These are phyloP conservation scores for Saccharomycopsis synnaedendra DNA, from an alignment of 805 yeast species.

Conservation along the genomic window DNA sequence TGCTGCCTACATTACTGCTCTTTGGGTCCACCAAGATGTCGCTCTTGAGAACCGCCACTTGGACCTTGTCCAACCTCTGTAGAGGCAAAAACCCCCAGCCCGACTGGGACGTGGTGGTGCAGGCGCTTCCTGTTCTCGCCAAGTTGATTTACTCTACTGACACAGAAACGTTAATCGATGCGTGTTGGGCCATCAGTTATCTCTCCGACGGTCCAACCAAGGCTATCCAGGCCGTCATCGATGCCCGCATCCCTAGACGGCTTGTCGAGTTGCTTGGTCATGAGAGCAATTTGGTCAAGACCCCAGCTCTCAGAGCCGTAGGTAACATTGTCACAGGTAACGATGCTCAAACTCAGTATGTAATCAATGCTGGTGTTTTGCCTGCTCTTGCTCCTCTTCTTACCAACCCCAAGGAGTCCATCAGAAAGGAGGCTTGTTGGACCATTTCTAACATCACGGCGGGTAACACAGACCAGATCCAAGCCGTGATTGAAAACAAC, in stretches of 20 bases:
- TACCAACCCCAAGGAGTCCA: conserved; percentile 77
- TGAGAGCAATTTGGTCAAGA: conserved; percentile 78
- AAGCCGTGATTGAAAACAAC: conserved; percentile 92
- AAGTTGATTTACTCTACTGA: conserved; percentile 85
- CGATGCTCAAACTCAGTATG: conserved; percentile 90
- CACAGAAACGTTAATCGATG: conserved; percentile 89
- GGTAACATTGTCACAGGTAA: conserved; percentile 98
- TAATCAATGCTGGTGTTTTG: conserved; percentile 85
- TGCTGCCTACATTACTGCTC: conserved; percentile 74
- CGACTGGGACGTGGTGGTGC: conserved; percentile 79
- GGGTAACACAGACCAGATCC: conserved; percentile 90
- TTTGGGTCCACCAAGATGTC: conserved; percentile 77
- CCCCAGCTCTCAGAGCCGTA: conserved; percentile 94
- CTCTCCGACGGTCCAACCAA: conserved; percentile 86
- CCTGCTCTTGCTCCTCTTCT: conserved; percentile 74
- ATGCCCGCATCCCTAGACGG: conserved; percentile 90
- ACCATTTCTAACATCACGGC: conserved; percentile 97
- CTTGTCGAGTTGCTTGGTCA: conserved; percentile 84
- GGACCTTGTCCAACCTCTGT: conserved; percentile 95
- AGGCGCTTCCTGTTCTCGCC: conserved; percentile 84
- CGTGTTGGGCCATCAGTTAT: conserved; percentile 98
- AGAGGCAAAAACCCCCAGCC: conserved; percentile 96
- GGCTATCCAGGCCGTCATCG: conserved; percentile 94
- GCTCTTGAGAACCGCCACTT: conserved; percentile 91
- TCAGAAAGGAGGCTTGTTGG: conserved; percentile 98